These are phyloP conservation scores for Persicaria tinctoria DNA, from an alignment of 148 eudicot genomes.

Conservation along the genomic window DNA sequence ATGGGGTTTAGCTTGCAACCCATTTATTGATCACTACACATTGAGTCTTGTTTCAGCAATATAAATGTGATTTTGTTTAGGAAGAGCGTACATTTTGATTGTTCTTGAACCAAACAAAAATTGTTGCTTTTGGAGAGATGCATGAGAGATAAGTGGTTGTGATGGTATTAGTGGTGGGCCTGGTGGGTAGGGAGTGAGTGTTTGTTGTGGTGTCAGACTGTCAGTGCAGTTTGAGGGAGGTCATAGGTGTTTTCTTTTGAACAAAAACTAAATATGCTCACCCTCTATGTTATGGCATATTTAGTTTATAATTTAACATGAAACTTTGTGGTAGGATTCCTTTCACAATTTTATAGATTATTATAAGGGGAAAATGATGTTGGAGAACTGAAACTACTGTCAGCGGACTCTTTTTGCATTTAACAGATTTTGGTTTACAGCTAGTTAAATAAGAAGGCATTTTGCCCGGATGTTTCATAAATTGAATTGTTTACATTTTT, in stretches of 20 bases:
- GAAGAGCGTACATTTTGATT: neutral
- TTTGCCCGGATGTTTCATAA: neutral
- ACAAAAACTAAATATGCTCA: neutral
- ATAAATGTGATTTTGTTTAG: slow-evolving; percentile 1
- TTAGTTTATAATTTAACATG: neutral
- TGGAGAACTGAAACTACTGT: neutral
- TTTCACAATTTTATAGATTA: too few relatives aligned
- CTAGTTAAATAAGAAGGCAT: neutral
- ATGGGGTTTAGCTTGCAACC: neutral
- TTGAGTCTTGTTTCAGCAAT: neutral
- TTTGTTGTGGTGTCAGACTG: neutral
- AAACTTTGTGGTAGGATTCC: neutral
- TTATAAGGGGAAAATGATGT: neutral
- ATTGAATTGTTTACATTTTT: neutral
- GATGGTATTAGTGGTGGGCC: neutral
- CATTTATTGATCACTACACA: neutral
- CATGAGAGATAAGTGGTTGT: neutral
- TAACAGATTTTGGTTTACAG: neutral
- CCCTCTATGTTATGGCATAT: neutral
- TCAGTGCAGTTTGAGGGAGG: neutral
- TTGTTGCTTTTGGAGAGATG: neutral
- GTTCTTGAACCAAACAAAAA: neutral
- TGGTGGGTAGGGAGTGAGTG: neutral
- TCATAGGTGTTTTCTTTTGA: neutral
- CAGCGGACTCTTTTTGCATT: neutral